These are phyloP conservation scores for Entamoeba nuttalli DNA, from an alignment of 208 protist species.

Conservation along the genomic window DNA sequence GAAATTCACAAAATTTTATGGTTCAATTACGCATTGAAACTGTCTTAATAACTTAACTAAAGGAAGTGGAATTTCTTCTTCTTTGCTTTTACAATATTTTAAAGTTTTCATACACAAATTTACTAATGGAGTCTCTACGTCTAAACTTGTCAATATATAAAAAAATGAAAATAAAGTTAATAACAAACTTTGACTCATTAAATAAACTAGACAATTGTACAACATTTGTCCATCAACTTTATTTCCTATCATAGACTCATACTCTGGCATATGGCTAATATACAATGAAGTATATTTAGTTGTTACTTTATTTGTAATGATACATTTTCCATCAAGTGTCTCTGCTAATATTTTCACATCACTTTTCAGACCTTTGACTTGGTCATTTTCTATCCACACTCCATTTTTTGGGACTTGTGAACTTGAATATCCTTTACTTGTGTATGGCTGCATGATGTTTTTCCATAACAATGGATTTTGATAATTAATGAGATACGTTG, in stretches of 20 bases:
- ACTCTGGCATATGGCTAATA: not conserved
- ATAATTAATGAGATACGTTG: not conserved
- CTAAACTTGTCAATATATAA: too few species aligned
- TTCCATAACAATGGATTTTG: not conserved
- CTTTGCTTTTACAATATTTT: too few species aligned
- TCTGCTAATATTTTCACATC: not conserved
- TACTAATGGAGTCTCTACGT: too few species aligned
- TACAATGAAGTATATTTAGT: not conserved
- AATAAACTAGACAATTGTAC: not conserved
- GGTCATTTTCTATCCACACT: not conserved
- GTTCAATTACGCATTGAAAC: too few species aligned
- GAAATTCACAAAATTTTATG: too few species aligned
- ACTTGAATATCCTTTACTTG: not conserved
- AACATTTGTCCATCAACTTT: not conserved
- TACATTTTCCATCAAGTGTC: not conserved
- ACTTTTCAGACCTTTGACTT: not conserved
- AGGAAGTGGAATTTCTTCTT: too few species aligned
- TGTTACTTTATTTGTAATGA: not conserved
- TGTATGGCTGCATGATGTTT: not conserved
- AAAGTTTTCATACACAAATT: too few species aligned
- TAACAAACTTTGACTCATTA: not conserved
- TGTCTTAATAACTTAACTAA: too few species aligned
- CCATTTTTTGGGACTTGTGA: not conserved
- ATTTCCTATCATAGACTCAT: not conserved
- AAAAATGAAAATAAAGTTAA: too few species aligned